Percentiles rank a stretch among this genome's conserved stretches.
phyloP scores from a whole-genome alignment of 2,329 filamentous ascomycete genomes.

The Microdochium nivale region DNA sequence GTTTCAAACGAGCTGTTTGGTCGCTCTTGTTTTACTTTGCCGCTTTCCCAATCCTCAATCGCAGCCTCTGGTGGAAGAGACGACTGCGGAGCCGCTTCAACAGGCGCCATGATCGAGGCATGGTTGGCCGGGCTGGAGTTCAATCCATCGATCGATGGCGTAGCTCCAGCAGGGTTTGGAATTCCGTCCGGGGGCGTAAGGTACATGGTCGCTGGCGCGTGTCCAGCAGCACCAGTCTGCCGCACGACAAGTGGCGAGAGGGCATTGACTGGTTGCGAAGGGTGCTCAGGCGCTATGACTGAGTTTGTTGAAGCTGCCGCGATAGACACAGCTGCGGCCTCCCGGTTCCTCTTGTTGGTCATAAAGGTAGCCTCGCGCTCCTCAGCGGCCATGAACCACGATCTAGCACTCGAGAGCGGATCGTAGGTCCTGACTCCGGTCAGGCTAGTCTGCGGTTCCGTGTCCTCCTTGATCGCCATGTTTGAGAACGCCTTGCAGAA shows the following conservation, averaged over 20 bases:
- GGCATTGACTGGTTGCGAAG: slow-evolving; percentile 27
- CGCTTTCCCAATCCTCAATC: slow-evolving; percentile 28
- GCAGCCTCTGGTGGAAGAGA: slow-evolving; percentile 21
- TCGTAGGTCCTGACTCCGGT: slow-evolving; percentile 36
- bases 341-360: slow-evolving; percentile 43
- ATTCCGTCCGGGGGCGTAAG: slow-evolving; percentile 63
- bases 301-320: slow-evolving; percentile 20
- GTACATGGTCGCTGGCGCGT: slow-evolving; percentile 50
- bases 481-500: slow-evolving; percentile 39
- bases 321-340: slow-evolving; percentile 31
- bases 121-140: slow-evolving; percentile 47
- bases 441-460: slow-evolving; percentile 28
- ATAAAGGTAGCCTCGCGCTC: slow-evolving; percentile 38
- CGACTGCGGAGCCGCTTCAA: slow-evolving; percentile 27
- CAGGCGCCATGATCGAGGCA: slow-evolving; percentile 15
- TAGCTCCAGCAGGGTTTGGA: slow-evolving; percentile 42
- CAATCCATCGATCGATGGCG: slow-evolving; percentile 47
- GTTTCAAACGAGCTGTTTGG: slow-evolving; percentile 34
- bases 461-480: slow-evolving; percentile 26
- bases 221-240: slow-evolving; percentile 34
- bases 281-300: slow-evolving; percentile 27
- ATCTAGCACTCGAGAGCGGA: slow-evolving; percentile 35
- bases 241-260: slow-evolving; percentile 44
- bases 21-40: slow-evolving; percentile 36
- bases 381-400: slow-evolving; percentile 34